Percentiles rank a stretch among this genome's conserved stretches.
Evolutionary conservation across 768 basidiomycete genomes (phyloP).

Genomic region (Hygrophorus russula): DNA sequence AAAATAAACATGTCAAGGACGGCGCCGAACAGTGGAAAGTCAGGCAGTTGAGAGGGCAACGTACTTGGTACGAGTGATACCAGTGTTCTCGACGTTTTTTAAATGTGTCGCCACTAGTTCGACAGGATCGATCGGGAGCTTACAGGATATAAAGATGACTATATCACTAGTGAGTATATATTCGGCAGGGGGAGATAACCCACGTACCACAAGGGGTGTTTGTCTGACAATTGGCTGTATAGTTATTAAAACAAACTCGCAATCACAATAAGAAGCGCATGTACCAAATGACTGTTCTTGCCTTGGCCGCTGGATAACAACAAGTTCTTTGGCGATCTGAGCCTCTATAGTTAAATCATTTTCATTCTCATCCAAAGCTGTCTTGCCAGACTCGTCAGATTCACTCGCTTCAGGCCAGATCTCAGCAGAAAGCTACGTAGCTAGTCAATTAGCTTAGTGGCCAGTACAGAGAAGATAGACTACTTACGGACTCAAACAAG

Average conservation of each 20-base stretch:
- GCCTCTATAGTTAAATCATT: constrained; percentile 46
- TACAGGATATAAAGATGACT: constrained; percentile 42
- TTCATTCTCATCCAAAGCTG: constrained; percentile 45
- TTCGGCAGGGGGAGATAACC: background rate
- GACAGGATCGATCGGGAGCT: constrained; percentile 68
- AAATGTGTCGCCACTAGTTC: constrained; percentile 55
- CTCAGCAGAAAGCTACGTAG: constrained; percentile 2
- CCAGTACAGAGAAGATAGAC: background rate
- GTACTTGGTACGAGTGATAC: constrained; percentile 56
- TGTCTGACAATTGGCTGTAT: constrained; percentile 61
- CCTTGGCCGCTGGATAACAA: constrained; percentile 55
- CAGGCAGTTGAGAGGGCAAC: constrained; percentile 2
- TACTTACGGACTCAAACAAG: constrained; percentile 61
- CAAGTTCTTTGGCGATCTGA: constrained; percentile 63
- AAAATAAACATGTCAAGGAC: background rate
- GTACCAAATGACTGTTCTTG: constrained; percentile 56
- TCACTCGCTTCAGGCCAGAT: constrained; percentile 37
- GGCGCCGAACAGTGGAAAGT: constrained; percentile 2
- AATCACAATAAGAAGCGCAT: constrained; percentile 8
- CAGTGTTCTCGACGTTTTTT: constrained; percentile 48
- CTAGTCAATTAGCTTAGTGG: background rate
- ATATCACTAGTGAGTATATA: background rate
- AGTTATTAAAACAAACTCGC: background rate
- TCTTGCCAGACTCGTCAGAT: constrained; percentile 21
- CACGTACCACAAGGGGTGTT: constrained; percentile 67